Conservation (phyloP, 257 asterid species). For the Coffea canephora region DNA sequence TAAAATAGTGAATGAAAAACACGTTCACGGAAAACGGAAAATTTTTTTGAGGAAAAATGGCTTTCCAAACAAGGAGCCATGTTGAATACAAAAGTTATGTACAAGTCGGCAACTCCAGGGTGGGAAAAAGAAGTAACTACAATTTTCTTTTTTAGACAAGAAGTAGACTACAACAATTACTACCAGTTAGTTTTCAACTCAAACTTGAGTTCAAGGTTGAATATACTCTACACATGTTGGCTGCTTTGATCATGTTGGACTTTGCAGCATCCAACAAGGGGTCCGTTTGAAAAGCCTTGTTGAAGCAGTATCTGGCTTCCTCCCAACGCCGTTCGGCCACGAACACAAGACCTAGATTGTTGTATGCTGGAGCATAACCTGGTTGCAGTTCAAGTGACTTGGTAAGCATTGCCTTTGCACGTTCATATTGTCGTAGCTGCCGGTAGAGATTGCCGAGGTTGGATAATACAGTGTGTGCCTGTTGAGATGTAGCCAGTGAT, state of each 20-base stretch:
- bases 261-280: slow-evolving; percentile 90
- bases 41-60: too few species aligned
- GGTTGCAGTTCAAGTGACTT: slow-evolving; percentile 90
- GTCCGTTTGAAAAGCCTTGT: slow-evolving; percentile 77
- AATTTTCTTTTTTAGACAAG: too few species aligned
- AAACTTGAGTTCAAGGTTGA: slow-evolving; percentile 6
- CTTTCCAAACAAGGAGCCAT: too few species aligned
- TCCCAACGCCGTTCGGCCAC: slow-evolving; percentile 84
- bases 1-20: too few species aligned
- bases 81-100: not conserved
- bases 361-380: slow-evolving; percentile 97
- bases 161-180: not conserved
- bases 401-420: slow-evolving; percentile 85
- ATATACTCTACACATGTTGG: slow-evolving; percentile 40
- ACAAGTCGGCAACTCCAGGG: not conserved
- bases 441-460: slow-evolving; percentile 89
- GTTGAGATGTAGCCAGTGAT: slow-evolving; percentile 63
- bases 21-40: too few species aligned
- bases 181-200: not conserved
- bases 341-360: slow-evolving; percentile 92
- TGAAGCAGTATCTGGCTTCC: slow-evolving; percentile 80
- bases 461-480: slow-evolving; percentile 69
- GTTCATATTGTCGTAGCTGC: slow-evolving; percentile 59
- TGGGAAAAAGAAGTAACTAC: not conserved
- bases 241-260: slow-evolving; percentile 72